Evolutionary conservation across 768 basidiomycete genomes (phyloP), one percentile per base, ranked within the genome.

Genomic region (Hortiboletus flavorubellus): DNA sequence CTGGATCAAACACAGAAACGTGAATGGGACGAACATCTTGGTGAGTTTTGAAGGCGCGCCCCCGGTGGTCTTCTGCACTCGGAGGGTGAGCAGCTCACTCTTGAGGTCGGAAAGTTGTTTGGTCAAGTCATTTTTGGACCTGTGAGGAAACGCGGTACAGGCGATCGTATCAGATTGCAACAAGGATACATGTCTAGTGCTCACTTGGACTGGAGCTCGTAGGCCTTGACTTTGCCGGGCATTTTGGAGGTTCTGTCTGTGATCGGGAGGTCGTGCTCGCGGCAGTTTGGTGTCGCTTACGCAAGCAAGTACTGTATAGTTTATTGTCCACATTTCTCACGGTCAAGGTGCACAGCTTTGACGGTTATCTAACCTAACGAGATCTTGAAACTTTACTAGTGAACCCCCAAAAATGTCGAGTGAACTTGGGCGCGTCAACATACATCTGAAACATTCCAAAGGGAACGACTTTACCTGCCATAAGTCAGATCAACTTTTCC

Each of bases 21-120:
- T 4, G 14, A 48, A 14, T 4, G 21, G 4, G 33, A 82, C 89
- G 68, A 75, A 99, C 97, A 99, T 98, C 81, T 91, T 93, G 68
- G 92, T 95, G 65, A 99, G 83, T 79, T 98, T 98, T 54, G 92
- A 86, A 55, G 95, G 88, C 64, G 92, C 91, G 34, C 94, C 93
- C 68, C 94, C 94, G 58, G 93, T 91, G 69, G 96, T 92, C 84
- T 98, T 98, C 83, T 97, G 93, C 60, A 99, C 97, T 68, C 96
- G 87, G 75, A 99, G 83, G 69, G 81, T 80, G 60, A 92, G 81
- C 67, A 98, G 90, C 84, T 99, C 97, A 58, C 78, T 85, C 87
- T 94, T 98, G 78, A 99, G 83, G 76, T 98, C 97, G 49, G 74
- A 73, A 58, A 98, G 85, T 76, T 97, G 93, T 77, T 95, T 95